Base-by-base conservation (phyloP, 257 asterid species). In the Coffea eugenioides region DNA sequence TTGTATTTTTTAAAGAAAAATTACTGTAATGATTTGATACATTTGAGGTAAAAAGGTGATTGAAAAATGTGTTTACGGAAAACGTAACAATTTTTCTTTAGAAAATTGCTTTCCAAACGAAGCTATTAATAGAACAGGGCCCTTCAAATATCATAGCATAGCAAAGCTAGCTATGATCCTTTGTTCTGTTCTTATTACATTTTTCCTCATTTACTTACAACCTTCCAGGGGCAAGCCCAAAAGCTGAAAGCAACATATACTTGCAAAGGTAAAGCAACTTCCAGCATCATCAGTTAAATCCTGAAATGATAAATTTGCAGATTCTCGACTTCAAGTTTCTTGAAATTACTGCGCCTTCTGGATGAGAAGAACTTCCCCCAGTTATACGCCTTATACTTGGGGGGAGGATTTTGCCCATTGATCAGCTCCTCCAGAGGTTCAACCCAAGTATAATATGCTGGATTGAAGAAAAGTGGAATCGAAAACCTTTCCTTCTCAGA, bases 401-500 rank as follows among this genome's bases (percentile, higher is more conserved):
- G 67, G 1, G 89, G 67, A 1, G 87, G 89, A 76, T 88, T 86
- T n/a, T 85, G 75, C 51, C 80, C 78, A 15, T 82, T 84, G n/a
- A 87, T 67, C 79, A 88, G 21, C 86, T 88, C 92, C 54, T 89
- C 76, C n/a, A 91, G 83, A 8, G 97, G 97, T 82, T 81, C 88
- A 75, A 93, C 86, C 93, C 89, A 85, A 9, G 90, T 75, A 49
- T 84, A 59, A 77, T 85, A 91, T 0, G 95, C 83, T 52, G 97
- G 95, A 77, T 90, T 91, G 46, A 93, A 36, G 82, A 93, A 93
- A 83, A 88, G 90, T 0, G 97, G 97, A 76, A 88, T 82, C 4
- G 94, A 92, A 77, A 84, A 84, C 77, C 97, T 89, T 73, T 89
- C 92, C 83, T 77, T 92, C 72, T 85, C 81, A 6, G 87, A 66